Evolutionary conservation across 257 asterid genomes (phyloP).

Genomic region (Fraxinus quadrangulata): DNA sequence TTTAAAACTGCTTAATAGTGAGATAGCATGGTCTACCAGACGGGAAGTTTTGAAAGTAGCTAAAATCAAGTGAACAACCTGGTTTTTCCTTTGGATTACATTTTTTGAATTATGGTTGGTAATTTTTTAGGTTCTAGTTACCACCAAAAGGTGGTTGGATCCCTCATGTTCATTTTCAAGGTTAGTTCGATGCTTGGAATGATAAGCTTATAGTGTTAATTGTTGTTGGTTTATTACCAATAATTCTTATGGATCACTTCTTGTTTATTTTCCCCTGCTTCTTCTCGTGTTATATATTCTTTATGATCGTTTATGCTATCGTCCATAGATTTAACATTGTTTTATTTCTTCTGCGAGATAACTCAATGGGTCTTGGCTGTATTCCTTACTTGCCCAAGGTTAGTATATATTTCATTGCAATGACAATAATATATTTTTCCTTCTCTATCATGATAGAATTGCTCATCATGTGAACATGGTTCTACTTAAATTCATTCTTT

Average conservation of each 20-base stretch:
- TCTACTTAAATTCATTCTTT: slow-evolving; percentile 18
- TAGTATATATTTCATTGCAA: slow-evolving; percentile 37
- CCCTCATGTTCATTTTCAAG: slow-evolving; percentile 39
- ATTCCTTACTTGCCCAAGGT: slow-evolving; percentile 99
- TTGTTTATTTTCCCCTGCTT: no score
- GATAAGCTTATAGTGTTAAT: no score
- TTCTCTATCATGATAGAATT: not conserved
- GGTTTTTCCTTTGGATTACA: not conserved
- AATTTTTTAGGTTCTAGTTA: slow-evolving; percentile 78
- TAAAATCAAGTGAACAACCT: slow-evolving; percentile 24
- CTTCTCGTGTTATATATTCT: no score
- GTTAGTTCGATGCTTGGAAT: no score
- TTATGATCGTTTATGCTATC: no score
- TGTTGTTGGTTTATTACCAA: no score
- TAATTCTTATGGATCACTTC: no score
- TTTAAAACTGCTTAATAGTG: slow-evolving; percentile 90
- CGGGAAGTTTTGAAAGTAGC: slow-evolving; percentile 93
- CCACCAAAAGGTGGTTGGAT: slow-evolving; percentile 97
- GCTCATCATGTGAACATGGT: slow-evolving; percentile 16
- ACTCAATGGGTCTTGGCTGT: slow-evolving; percentile 98
- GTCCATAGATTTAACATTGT: slow-evolving; percentile 17
- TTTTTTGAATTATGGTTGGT: slow-evolving; percentile 30
- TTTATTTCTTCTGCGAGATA: slow-evolving; percentile 46
- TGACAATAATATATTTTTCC: not conserved
- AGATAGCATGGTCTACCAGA: slow-evolving; percentile 98